phyloP scores from a whole-genome alignment of 2,329 filamentous ascomycete species.

The Rhinocladiella mackenziei region DNA sequence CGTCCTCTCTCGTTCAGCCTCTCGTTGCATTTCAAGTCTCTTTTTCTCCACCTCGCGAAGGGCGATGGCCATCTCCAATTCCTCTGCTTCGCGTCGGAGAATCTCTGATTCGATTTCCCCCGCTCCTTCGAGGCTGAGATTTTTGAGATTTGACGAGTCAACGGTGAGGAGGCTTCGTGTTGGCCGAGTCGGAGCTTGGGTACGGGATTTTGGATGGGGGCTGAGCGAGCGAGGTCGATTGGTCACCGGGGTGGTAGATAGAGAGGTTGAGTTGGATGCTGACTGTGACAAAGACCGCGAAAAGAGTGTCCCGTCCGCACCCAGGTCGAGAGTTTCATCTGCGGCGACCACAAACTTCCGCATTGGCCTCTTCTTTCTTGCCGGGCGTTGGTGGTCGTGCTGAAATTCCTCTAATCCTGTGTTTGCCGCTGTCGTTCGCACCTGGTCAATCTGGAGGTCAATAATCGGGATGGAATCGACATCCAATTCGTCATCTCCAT shows the following conservation, averaged over 20 bases:
- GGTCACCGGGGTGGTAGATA: slow-evolving; percentile 16
- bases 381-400: slow-evolving; percentile 24
- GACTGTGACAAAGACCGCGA: slow-evolving; percentile 40
- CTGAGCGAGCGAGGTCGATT: slow-evolving; percentile 20
- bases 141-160: slow-evolving; percentile 75
- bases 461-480: slow-evolving; percentile 96
- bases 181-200: slow-evolving; percentile 14
- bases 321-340: slow-evolving; percentile 64
- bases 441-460: slow-evolving; percentile 72
- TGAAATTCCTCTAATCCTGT: neutral
- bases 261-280: slow-evolving; percentile 10
- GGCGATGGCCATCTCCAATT: slow-evolving; percentile 82
- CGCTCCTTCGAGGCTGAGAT: slow-evolving; percentile 62
- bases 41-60: slow-evolving; percentile 84
- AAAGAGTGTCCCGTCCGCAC: slow-evolving; percentile 30
- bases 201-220: slow-evolving; percentile 1
- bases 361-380: slow-evolving; percentile 38
- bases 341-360: slow-evolving; percentile 64
- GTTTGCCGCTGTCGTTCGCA: slow-evolving; percentile 31
- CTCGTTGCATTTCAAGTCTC: slow-evolving; percentile 72
- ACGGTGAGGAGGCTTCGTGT: slow-evolving; percentile 74
- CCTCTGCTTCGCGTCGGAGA: slow-evolving; percentile 68
- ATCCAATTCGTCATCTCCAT: slow-evolving; percentile 77
- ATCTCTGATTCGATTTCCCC: slow-evolving; percentile 34
- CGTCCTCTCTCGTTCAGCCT: slow-evolving; percentile 41